A percentile compares a stretch with the other conserved stretches of the same genome.
Evolutionary conservation across 768 basidiomycete genomes (phyloP).

Genomic region (Suillus decipiens): DNA sequence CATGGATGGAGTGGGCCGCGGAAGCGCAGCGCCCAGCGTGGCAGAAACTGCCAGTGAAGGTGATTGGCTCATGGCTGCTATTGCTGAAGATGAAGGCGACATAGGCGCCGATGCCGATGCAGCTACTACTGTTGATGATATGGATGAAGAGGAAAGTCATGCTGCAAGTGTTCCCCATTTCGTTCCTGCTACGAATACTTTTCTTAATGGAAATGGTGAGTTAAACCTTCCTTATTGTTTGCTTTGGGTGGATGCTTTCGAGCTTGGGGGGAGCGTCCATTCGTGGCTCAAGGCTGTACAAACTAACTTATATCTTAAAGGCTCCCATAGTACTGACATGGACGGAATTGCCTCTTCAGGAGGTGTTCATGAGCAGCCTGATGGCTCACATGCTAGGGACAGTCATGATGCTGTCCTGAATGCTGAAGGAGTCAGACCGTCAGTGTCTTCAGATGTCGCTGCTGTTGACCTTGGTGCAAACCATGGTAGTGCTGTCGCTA

Average conservation of each 20-base stretch:
- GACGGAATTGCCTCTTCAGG: constrained; percentile 36
- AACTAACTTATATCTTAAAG: constrained; percentile 55
- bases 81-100: constrained; percentile 69
- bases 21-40: constrained; percentile 70
- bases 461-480: constrained; percentile 17
- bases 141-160: constrained; percentile 46
- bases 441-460: constrained; percentile 23
- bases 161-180: constrained; percentile 41
- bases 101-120: constrained; percentile 54
- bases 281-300: constrained; percentile 45
- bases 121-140: constrained; percentile 44
- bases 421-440: constrained; percentile 28
- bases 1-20: constrained; percentile 55
- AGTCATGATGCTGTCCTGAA: constrained; percentile 18
- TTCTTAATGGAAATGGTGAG: constrained; percentile 54
- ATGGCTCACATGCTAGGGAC: constrained; percentile 21
- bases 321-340: constrained; percentile 39
- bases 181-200: constrained; percentile 34
- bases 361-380: constrained; percentile 18
- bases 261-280: constrained; percentile 45
- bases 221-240: constrained; percentile 34
- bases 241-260: constrained; percentile 50
- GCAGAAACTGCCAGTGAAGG: constrained; percentile 66
- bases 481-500: constrained; percentile 22
- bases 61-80: constrained; percentile 90